Conservation (phyloP, 2,329 filamentous ascomycete species). For the Whalleya microplaca region DNA sequence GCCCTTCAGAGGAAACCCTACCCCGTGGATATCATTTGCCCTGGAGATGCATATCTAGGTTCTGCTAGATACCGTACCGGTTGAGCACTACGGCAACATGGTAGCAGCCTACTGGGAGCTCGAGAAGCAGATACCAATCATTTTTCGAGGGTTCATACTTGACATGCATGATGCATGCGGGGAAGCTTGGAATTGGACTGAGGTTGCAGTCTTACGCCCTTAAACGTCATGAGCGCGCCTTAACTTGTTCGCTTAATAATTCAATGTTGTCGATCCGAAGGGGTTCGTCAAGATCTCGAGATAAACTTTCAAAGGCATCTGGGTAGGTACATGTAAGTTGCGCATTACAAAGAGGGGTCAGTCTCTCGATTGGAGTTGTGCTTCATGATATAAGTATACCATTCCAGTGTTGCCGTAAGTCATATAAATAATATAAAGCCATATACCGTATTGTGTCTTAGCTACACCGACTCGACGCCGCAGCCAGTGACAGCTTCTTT, state of each 20-base stretch:
- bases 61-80: neutral
- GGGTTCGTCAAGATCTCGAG: neutral
- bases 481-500: too few species aligned
- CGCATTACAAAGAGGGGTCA: neutral
- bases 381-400: neutral
- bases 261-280: neutral
- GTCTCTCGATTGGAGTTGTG: neutral
- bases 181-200: neutral
- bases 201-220: constrained; percentile 20
- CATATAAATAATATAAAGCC: neutral
- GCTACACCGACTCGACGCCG: too few species aligned
- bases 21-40: too few species aligned
- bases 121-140: neutral
- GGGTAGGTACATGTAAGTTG: neutral
- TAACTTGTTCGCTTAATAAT: constrained; percentile 6
- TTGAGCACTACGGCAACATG: neutral
- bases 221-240: constrained; percentile 19
- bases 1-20: too few species aligned
- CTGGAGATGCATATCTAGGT: neutral
- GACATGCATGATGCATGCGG: constrained; percentile 15
- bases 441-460: too few species aligned
- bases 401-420: neutral
- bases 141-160: neutral
- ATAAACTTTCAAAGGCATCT: neutral
- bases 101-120: neutral